phyloP scores from a whole-genome alignment of 2,329 filamentous ascomycete species.

The Corynespora cassiicola region DNA sequence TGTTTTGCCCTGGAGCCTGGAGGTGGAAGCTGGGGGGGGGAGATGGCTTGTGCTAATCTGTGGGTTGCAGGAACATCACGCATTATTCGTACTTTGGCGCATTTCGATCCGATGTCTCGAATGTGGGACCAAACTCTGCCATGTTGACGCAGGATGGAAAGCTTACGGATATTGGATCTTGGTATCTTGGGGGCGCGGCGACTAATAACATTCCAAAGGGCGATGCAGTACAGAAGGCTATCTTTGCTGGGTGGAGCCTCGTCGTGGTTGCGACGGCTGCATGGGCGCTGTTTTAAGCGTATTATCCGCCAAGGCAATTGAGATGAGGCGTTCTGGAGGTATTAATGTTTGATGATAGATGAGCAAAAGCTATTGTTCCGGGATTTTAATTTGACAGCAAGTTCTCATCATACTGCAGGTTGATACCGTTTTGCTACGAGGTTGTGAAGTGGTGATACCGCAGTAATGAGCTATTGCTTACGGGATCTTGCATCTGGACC shows the following conservation, averaged over 20 bases:
- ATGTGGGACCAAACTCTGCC: constrained; percentile 74
- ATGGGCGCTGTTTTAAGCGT: constrained; percentile 8
- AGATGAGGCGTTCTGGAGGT: too few relatives aligned
- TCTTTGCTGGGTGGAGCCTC: constrained; percentile 17
- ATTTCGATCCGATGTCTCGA: constrained; percentile 73
- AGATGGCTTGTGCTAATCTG: not conserved
- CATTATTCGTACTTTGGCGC: constrained; percentile 79
- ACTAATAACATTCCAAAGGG: constrained; percentile 46
- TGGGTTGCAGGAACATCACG: constrained; percentile 58
- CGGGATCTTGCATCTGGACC: too few relatives aligned
- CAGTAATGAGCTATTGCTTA: too few relatives aligned
- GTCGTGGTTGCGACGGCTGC: constrained; percentile 9
- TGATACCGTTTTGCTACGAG: too few relatives aligned
- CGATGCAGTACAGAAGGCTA: constrained; percentile 12
- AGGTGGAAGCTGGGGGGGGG: not conserved
- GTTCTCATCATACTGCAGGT: too few relatives aligned
- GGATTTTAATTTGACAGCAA: too few relatives aligned
- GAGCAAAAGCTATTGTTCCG: too few relatives aligned
- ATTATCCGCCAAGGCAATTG: too few relatives aligned
- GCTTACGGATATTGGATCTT: constrained; percentile 77
- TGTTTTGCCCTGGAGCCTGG: too few relatives aligned
- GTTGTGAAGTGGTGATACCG: too few relatives aligned
- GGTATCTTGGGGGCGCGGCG: constrained; percentile 70
- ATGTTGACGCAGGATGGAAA: constrained; percentile 73
- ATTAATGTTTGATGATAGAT: too few relatives aligned